Evolutionary conservation across 2,329 filamentous ascomycete genomes (phyloP).

Genomic region (Penicillium sp.): DNA sequence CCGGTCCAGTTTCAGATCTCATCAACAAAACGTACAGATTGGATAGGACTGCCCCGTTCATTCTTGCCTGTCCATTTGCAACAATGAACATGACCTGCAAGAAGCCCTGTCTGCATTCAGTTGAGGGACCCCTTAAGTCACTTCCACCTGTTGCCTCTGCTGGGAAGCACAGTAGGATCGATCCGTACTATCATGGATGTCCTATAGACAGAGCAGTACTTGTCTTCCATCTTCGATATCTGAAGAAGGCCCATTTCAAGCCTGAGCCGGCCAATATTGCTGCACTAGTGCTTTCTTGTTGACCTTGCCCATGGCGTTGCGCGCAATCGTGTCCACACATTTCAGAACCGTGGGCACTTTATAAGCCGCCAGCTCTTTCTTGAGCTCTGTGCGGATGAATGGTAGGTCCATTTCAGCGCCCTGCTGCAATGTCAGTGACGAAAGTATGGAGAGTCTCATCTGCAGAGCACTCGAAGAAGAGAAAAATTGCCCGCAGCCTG

Average conservation of each 20-base stretch:
- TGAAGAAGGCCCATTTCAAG: neutral
- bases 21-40: too few relatives aligned
- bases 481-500: constrained; percentile 1
- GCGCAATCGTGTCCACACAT: constrained; percentile 58
- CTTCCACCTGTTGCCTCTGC: too few relatives aligned
- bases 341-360: constrained; percentile 90
- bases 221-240: too few relatives aligned
- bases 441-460: neutral
- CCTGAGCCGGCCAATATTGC: constrained; percentile 33
- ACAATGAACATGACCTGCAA: too few relatives aligned
- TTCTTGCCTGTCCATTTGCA: too few relatives aligned
- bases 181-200: too few relatives aligned
- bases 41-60: too few relatives aligned
- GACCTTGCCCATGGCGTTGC: constrained; percentile 78
- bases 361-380: constrained; percentile 63
- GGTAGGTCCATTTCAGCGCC: constrained; percentile 26
- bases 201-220: neutral
- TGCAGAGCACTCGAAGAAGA: neutral
- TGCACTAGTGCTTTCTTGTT: constrained; percentile 38
- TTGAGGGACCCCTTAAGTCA: too few relatives aligned
- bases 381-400: constrained; percentile 30
- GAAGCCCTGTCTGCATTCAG: too few relatives aligned
- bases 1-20: too few relatives aligned
- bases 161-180: too few relatives aligned
- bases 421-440: constrained; percentile 8